Base-by-base conservation (phyloP, 257 asterid genomes). In the Voacanga thouarsii region DNA sequence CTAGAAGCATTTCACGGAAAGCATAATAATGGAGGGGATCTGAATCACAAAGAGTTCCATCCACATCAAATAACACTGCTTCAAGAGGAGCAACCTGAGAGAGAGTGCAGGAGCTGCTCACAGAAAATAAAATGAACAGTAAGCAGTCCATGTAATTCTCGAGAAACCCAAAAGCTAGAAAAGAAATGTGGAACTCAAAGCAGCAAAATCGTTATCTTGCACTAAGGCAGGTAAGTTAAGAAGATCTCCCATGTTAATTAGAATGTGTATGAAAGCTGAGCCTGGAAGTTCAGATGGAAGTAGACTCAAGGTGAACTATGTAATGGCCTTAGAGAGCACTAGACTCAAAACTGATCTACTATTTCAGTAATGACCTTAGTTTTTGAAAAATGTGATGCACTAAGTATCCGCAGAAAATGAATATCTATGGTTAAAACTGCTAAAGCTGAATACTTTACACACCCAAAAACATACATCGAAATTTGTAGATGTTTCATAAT, bases 21-120 rank as follows among this genome's bases (percentile, higher is more conserved):
- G 99, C 99, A 63, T 76, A 24, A 66, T 77, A 78, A 73, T 94
- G 99, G 84, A 94, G 87, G 77, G 99, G 99, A 82, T 94, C 99
- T 5, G 99, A 77, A 80, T 94, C 99, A 33, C 96, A 90, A 80
- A 94, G 82, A 64, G 99, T 94, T 79, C 99, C 99, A 81, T 94
- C 99, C 28, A 94, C 82, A 56, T 94, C 99, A 82, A 94, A 94
- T 21, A 94, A 81, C 16, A 92, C 95, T 28, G 99, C 99, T 86
- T 94, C 89, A 73, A 94, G 89, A 59, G 99, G 97, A 79, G 95
- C 97, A 79, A 86, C 86, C 74, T 85, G 81, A 77, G 86, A 78
- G 66, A 94, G 89, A 70, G 95, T 77, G 80, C 85, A 51, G 56
- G 76, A 56, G 71, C 97, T 92, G 71, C 71, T 15, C 11, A 37